Evolutionary conservation across 2,329 filamentous ascomycete species (phyloP), one percentile per base, ranked within the genome.

Genomic region (Cladosporium sp.): DNA sequence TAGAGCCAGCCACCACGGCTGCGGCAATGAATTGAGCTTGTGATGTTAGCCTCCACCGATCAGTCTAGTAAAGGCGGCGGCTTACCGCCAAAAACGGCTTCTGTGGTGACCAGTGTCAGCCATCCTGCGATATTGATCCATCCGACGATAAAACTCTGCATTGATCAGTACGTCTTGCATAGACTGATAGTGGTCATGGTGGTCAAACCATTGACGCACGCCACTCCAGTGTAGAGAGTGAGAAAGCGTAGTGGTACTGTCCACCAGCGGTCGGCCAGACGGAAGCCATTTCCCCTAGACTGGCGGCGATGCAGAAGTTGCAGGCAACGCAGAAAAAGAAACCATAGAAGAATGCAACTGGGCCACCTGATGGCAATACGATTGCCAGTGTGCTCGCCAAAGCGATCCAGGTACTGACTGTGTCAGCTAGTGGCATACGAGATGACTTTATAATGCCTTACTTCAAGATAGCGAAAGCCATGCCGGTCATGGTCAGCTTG

Each of bases 271-370:
- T 83, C 28, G 75, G 80, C 68, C 84, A 89, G 0, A 84, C 84
- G 0, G 84, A 86, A 15, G 88, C 75, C 66, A 89, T 89, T 68
- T 89, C 86, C 44, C 85, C 85, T 15, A 89, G 76, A 1, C 84
- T 86, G 13, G 82, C 80, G 7, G 85, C 83, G 36, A 88, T 78
- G 62, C 81, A 85, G 10, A 88, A 65, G 64, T 88, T 89, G 72
- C 85, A 88, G 49, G 88, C 62, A 52, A 83, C 74, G 9, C 73
- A 71, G 3, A 72, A 74, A 5, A 80, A 61, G 12, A 76, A 63
- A 2, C 87, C 88, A 86, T 87, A 90, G 60, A 90, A 79, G 44
- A 90, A 84, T 58, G 84, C 80, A 13, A 80, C 83, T 22, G 83
- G 80, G 0, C 88, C 88, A 36, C 88, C 88, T 10, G 83, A 86